Conservation (phyloP, 108 stramenopile species). For the Cyclotella sp. region DNA sequence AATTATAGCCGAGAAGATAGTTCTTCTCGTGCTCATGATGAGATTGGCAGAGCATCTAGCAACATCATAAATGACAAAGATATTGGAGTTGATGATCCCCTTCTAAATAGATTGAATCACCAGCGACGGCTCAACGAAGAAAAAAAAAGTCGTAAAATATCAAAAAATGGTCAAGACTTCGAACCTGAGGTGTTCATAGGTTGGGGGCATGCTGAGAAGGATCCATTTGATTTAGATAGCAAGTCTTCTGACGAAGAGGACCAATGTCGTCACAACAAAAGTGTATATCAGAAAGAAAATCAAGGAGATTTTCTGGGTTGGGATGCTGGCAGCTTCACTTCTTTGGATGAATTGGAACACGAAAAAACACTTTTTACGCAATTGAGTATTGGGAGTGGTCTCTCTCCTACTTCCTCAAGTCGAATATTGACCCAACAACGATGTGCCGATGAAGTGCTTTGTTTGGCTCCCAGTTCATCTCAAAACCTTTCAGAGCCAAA, state of each 20-base stretch:
- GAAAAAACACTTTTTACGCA: not conserved
- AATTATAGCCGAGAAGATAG: too few relatives aligned
- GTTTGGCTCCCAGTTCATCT: too few relatives aligned
- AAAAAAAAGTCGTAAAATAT: not conserved
- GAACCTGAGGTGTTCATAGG: not conserved
- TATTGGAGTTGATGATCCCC: conserved; percentile 1
- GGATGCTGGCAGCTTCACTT: not conserved
- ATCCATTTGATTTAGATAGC: conserved; percentile 13
- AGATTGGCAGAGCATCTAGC: not conserved
- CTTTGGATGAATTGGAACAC: not conserved
- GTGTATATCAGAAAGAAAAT: not conserved
- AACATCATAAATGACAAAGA: not conserved
- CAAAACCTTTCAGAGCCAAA: too few relatives aligned
- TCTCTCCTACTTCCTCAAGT: not conserved
- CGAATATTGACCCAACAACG: not conserved
- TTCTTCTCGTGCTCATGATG: not conserved
- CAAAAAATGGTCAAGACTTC: not conserved
- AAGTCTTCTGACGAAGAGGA: conserved; percentile 5
- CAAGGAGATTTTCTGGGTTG: not conserved
- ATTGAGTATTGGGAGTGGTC: not conserved
- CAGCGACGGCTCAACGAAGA: not conserved
- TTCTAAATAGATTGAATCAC: not conserved
- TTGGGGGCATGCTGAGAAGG: not conserved
- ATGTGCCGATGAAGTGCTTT: not conserved
- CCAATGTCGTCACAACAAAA: not conserved